Conservation (phyloP, 768 basidiomycete species). For the Nevesoporus exiguus region DNA sequence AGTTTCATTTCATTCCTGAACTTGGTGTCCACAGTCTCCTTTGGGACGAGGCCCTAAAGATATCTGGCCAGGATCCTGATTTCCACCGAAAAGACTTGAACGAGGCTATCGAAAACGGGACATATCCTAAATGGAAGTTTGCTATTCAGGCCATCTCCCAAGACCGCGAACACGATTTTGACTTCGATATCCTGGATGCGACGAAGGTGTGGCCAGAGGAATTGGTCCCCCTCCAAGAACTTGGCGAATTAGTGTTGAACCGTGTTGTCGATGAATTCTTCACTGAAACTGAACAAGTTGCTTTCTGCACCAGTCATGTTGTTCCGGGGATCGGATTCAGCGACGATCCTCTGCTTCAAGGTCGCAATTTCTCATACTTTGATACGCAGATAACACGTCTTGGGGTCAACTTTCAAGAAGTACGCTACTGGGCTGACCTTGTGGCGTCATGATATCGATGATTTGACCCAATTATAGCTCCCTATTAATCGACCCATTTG, state of each 20-base stretch:
- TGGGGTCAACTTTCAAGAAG: constrained; percentile 77
- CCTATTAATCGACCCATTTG: constrained; percentile 83
- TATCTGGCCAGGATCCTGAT: constrained; percentile 82
- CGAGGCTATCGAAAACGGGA: constrained; percentile 74
- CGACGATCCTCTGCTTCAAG: constrained; percentile 78
- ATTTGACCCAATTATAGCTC: constrained; percentile 38
- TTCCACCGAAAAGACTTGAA: constrained; percentile 85
- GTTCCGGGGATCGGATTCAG: constrained; percentile 70
- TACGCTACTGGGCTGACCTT: constrained; percentile 17
- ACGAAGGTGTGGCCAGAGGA: constrained; percentile 88
- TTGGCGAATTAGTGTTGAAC: constrained; percentile 72
- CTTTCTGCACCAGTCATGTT: constrained; percentile 69
- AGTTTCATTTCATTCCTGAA: constrained; percentile 82
- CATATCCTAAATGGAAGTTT: constrained; percentile 74
- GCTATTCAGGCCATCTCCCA: constrained; percentile 64
- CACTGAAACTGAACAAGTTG: constrained; percentile 84
- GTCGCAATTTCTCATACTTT: constrained; percentile 83
- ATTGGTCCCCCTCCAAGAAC: constrained; percentile 67
- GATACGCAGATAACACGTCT: constrained; percentile 82
- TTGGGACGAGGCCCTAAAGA: constrained; percentile 90
- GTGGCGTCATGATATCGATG: neutral
- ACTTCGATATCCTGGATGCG: constrained; percentile 84
- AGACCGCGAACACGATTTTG: constrained; percentile 73
- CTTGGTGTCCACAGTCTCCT: constrained; percentile 79
- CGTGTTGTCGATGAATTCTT: constrained; percentile 73